Conservation (phyloP, 2,329 filamentous ascomycete genomes). For the Phyllosticta paracitricarpa region DNA sequence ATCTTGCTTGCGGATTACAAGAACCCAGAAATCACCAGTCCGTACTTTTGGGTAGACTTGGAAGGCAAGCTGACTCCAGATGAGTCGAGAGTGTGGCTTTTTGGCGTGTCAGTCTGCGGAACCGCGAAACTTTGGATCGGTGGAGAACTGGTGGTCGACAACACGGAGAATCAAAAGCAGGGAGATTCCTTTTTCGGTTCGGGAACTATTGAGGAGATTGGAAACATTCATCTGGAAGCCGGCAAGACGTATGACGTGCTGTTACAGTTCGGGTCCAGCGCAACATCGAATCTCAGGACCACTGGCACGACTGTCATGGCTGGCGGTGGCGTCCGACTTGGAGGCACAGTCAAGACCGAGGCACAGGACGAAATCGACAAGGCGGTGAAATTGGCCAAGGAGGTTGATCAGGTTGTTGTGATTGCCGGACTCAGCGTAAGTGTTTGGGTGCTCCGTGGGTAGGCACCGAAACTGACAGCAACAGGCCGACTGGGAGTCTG, state of each 20-base stretch:
- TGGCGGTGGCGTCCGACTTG: slow-evolving; percentile 50
- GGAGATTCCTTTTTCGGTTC: slow-evolving; percentile 55
- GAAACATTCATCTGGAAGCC: slow-evolving; percentile 45
- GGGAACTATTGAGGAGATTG: slow-evolving; percentile 52
- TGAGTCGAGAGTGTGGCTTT: slow-evolving; percentile 11
- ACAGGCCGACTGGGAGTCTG: slow-evolving; percentile 17
- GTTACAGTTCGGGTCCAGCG: slow-evolving; percentile 11
- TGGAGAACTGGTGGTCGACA: slow-evolving; percentile 27
- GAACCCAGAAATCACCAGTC: slow-evolving; percentile 5
- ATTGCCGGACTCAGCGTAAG: slow-evolving; percentile 59
- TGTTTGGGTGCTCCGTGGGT: not conserved
- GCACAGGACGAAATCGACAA: slow-evolving; percentile 16
- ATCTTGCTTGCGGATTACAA: slow-evolving; percentile 12
- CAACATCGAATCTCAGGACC: slow-evolving; percentile 7
- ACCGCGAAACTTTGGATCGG: slow-evolving; percentile 27
- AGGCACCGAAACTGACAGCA: not conserved
- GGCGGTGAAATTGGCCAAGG: slow-evolving; percentile 13
- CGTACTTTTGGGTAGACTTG: slow-evolving; percentile 12
- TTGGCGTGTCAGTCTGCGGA: slow-evolving; percentile 13
- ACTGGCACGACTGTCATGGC: slow-evolving; percentile 10
- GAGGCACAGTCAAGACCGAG: slow-evolving; percentile 50
- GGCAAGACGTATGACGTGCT: slow-evolving; percentile 39
- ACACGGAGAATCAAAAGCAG: slow-evolving; percentile 40
- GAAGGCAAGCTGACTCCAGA: slow-evolving; percentile 13
- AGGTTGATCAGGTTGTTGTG: slow-evolving; percentile 56